phyloP scores from a whole-genome alignment of 805 yeast species.

The Wickerhamiella spandovensis region DNA sequence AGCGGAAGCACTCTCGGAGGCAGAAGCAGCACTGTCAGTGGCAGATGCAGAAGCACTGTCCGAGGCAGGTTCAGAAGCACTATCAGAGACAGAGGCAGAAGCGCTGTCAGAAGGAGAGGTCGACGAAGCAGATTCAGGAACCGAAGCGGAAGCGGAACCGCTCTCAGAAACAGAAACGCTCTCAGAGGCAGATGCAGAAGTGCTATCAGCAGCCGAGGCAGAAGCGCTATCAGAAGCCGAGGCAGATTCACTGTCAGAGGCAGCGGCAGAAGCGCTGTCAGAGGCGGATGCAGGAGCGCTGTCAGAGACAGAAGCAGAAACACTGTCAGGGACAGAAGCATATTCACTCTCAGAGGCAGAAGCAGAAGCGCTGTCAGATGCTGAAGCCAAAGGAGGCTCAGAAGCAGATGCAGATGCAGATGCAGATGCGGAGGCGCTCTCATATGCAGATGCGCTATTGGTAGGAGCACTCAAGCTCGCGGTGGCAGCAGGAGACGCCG shows the following conservation, averaged over 20 bases:
- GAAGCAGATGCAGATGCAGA: too few relatives aligned
- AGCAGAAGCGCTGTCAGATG: background rate
- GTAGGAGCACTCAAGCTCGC: background rate
- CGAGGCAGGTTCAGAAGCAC: background rate
- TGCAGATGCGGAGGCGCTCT: background rate
- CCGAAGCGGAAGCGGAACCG: too few relatives aligned
- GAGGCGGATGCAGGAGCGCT: background rate
- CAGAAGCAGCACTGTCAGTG: background rate
- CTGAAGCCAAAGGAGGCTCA: too few relatives aligned
- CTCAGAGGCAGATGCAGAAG: too few relatives aligned
- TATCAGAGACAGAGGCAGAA: background rate
- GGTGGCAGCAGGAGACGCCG: background rate
- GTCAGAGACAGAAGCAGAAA: too few relatives aligned
- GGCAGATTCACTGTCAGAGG: background rate
- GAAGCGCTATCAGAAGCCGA: too few relatives aligned
- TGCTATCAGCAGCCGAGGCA: background rate
- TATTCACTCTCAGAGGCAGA: background rate
- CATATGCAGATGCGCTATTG: background rate
- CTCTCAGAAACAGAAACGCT: background rate
- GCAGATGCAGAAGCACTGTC: too few relatives aligned
- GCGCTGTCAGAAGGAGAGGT: background rate
- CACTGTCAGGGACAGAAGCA: background rate
- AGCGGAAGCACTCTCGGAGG: background rate
- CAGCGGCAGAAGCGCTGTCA: background rate
- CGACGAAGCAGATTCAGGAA: background rate